These are phyloP conservation scores for Fusarium brevicatenulatum DNA, from an alignment of 2,329 filamentous ascomycete genomes.

Conservation along the genomic window DNA sequence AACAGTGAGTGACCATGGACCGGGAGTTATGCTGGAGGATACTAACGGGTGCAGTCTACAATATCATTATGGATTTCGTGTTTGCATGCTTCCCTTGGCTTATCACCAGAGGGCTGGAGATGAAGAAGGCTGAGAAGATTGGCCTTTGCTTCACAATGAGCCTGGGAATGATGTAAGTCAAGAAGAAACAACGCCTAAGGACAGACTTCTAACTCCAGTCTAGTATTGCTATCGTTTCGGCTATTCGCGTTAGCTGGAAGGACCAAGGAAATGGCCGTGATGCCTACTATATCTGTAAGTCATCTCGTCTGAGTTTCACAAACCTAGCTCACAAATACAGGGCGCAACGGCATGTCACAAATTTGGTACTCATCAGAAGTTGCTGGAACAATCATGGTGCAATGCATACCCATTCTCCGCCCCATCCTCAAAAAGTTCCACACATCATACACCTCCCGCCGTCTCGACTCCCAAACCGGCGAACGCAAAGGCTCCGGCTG, in stretches of 20 bases:
- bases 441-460: slow-evolving; percentile 39
- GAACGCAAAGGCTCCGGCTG: slow-evolving; percentile 33
- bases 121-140: slow-evolving; percentile 60
- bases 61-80: slow-evolving; percentile 64
- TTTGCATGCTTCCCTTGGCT: slow-evolving; percentile 62
- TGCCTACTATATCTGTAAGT: slow-evolving; percentile 57
- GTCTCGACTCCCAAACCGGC: slow-evolving; percentile 30
- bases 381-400: slow-evolving; percentile 64
- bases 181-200: fast-evolving
- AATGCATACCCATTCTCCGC: slow-evolving; percentile 62
- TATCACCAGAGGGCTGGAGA: slow-evolving; percentile 59
- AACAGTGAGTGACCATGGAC: slow-evolving; percentile 53
- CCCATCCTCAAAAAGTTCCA: slow-evolving; percentile 53
- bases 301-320: fast-evolving
- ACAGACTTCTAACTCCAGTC: neutral
- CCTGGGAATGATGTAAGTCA: slow-evolving; percentile 56
- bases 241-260: slow-evolving; percentile 61
- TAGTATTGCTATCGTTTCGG: slow-evolving; percentile 59
- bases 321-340: neutral
- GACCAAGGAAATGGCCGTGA: slow-evolving; percentile 58
- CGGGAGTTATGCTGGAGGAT: fast-evolving
- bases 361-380: slow-evolving; percentile 60
- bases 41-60: slow-evolving; percentile 54
- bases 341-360: slow-evolving; percentile 44
- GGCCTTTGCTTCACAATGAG: slow-evolving; percentile 62